Evolutionary conservation across 495 filamentous ascomycete genomes (phyloP), one percentile per base, ranked within the genome.

Genomic region (Hypoxylon fuscum): DNA sequence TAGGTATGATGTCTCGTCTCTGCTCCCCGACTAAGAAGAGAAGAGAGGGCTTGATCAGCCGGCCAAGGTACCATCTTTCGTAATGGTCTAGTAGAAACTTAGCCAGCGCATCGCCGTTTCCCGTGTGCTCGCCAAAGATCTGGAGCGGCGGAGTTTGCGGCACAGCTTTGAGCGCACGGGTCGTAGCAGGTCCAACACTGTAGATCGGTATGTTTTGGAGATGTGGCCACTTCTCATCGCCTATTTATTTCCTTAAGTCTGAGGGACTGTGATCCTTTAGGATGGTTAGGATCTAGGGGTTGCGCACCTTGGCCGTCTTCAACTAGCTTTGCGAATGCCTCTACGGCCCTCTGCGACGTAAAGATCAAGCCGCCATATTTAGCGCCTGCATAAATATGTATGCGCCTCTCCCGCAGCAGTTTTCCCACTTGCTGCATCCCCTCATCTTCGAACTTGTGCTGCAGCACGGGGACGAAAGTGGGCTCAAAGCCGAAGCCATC

Each of bases 341-440:
- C 95, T 9, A 97, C 95, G 5, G 95, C 90, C 15, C 96, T 85
- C 70, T 98, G 96, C 14, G 91, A 96, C 0, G 95, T 98, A 72
- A 98, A 96, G 43, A 97, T 90, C 46, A 97, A 70, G 1, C 91
- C 93, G 10, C 92, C 91, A 73, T 96, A 96, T 56, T 77, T 72
- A 46, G 74, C 59, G 8, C 60, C 71, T 21, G 52, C 27, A 38
- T 56, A 22, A 2, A 17, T 60, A 29, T 65, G 71, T 54, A 83
- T 78, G n/a, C 59, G 42, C 20, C 64, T 67, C 15, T 57, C 61
- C n/a, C 61, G 49, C 23, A 85, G 67, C 3, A 79, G 50, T 1
- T 38, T 25, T 37, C 72, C 61, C 15, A 84, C 68, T 25, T 61
- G 65, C 41, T 68, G 56, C 70, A 84, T 68, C 0, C 80, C 80